Conservation (phyloP, 768 basidiomycete species). For the Lepiota venenata region DNA sequence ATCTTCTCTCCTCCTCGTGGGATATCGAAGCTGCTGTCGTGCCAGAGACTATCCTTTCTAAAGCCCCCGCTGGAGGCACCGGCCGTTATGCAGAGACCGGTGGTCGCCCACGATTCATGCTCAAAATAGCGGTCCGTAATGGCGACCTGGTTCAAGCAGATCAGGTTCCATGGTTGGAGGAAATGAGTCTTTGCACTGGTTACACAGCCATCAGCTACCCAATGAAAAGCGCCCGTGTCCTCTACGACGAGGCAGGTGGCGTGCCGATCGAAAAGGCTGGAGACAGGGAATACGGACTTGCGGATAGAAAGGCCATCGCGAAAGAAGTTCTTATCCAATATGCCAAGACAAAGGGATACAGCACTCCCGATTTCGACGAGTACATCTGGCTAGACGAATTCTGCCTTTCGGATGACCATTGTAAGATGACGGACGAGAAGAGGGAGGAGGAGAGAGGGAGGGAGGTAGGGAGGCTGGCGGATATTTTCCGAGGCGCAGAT, state of each 20-base stretch:
- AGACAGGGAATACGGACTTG: background rate
- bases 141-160: no score
- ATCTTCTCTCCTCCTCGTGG: no score
- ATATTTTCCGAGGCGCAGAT: constrained; percentile 8
- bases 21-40: no score
- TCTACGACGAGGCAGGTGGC: background rate
- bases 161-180: no score
- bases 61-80: no score
- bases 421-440: background rate
- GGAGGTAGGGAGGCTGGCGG: constrained; percentile 5
- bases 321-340: background rate
- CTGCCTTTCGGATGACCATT: constrained; percentile 4
- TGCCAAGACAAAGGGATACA: background rate
- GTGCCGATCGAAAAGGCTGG: background rate
- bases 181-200: background rate
- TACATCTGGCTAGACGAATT: constrained; percentile 10
- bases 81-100: no score
- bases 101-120: no score
- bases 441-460: background rate
- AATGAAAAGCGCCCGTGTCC: background rate
- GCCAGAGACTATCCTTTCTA: no score
- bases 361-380: background rate
- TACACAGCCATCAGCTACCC: constrained; percentile 11
- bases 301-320: background rate
- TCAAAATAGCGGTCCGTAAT: no score